Conservation (phyloP, 2,329 filamentous ascomycete species). For the Colletotrichum theobromicola region DNA sequence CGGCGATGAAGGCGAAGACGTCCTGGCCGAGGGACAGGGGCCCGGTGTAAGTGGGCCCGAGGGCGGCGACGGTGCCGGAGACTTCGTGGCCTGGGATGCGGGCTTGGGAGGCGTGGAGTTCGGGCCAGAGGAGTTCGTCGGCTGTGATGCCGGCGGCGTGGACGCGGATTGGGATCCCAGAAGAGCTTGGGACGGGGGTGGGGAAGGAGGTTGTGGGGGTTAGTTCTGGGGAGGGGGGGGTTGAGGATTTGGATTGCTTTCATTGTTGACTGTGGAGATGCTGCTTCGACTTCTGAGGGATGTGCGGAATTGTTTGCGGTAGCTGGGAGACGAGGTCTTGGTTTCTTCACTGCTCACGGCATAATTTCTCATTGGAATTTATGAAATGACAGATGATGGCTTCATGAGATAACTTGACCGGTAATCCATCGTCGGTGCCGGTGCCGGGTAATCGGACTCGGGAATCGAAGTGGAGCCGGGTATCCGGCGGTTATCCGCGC, state of each 20-base stretch:
- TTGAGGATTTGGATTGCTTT: conserved; percentile 37
- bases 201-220: conserved; percentile 18
- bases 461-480: background rate
- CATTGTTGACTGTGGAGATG: conserved; percentile 28
- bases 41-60: conserved; percentile 30
- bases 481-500: background rate
- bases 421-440: background rate
- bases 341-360: no score
- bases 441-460: background rate
- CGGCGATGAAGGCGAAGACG: conserved; percentile 32
- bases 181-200: conserved; percentile 17
- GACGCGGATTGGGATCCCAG: conserved; percentile 34
- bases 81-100: conserved; percentile 40
- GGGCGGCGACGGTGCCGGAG: conserved; percentile 32
- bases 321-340: no score
- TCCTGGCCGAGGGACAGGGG: conserved; percentile 20
- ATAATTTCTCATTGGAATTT: no score
- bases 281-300: background rate
- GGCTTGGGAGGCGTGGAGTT: conserved; percentile 30
- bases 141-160: conserved; percentile 37
- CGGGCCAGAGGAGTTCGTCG: conserved; percentile 38
- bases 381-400: no score
- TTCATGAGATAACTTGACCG: no score
- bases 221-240: conserved; percentile 24
- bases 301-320: no score